phyloP scores from a whole-genome alignment of 768 basidiomycete species.

The Mycena amicta region DNA sequence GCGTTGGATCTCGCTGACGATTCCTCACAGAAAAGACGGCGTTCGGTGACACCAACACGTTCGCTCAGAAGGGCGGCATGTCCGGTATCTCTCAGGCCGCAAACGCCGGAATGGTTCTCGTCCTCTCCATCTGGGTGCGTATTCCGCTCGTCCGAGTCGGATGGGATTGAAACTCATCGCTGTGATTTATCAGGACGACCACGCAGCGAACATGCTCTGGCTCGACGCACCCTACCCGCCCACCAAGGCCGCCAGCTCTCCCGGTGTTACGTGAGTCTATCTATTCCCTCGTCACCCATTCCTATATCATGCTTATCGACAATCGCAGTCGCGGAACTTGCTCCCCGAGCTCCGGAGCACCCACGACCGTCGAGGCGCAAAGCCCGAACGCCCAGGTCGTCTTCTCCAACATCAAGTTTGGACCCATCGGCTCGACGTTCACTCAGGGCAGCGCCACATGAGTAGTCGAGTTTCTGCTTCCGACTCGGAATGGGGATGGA shows the following conservation, averaged over 20 bases:
- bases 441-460: neutral
- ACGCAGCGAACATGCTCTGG: conserved; percentile 42
- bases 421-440: conserved; percentile 15
- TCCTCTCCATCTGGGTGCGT: conserved; percentile 31
- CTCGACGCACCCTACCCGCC: conserved; percentile 34
- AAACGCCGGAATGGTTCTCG: conserved; percentile 41
- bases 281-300: neutral
- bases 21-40: conserved; percentile 26
- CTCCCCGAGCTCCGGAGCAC: conserved; percentile 40
- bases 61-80: conserved; percentile 37
- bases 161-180: no score
- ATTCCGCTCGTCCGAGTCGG: neutral
- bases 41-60: conserved; percentile 42
- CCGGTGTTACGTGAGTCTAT: conserved; percentile 15
- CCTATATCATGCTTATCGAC: neutral
- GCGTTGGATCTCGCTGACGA: neutral
- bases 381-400: conserved; percentile 34
- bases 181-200: conserved; percentile 22
- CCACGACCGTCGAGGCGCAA: conserved; percentile 37
- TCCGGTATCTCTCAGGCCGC: conserved; percentile 9
- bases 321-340: conserved; percentile 39
- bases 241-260: conserved; percentile 7
- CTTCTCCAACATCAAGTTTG: conserved; percentile 48
- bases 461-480: no score
- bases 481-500: no score